Evolutionary conservation across 2,329 filamentous ascomycete species (phyloP).

Genomic region (Blumeriella jaapii): DNA sequence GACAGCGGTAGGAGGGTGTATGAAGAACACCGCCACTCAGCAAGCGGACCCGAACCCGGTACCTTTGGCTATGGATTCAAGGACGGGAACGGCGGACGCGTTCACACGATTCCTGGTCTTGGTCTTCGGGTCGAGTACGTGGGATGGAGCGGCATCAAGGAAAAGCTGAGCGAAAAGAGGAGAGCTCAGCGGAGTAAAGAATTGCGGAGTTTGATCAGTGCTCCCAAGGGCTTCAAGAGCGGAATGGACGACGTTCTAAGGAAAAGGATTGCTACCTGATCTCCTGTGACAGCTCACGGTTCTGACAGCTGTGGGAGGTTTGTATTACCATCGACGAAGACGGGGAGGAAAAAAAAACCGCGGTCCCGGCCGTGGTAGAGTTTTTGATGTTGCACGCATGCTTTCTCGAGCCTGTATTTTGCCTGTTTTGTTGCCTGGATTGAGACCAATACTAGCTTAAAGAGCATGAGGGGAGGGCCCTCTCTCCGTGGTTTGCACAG

Average conservation of each 20-base stretch:
- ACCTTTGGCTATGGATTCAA: conserved; percentile 23
- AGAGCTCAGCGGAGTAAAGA: conserved; percentile 47
- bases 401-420: background rate
- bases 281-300: background rate
- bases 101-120: conserved; percentile 23
- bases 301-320: background rate
- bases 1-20: conserved; percentile 9
- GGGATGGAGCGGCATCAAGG: conserved; percentile 39
- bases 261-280: background rate
- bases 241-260: conserved; percentile 25
- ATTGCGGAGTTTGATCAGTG: conserved; percentile 48
- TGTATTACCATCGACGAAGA: conserved; percentile 7
- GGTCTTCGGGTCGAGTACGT: conserved; percentile 39
- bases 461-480: too few species aligned
- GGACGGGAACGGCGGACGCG: conserved; percentile 22
- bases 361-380: background rate
- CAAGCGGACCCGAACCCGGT: conserved; percentile 11
- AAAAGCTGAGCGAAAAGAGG: conserved; percentile 44
- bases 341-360: too few species aligned
- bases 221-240: conserved; percentile 33
- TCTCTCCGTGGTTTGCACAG: too few species aligned
- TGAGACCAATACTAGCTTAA: too few species aligned
- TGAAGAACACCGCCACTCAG: conserved; percentile 4
- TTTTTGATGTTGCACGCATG: conserved; percentile 1
- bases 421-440: too few species aligned